phyloP scores from a whole-genome alignment of 2,329 filamentous ascomycete species.

The Madurella mycetomatis region DNA sequence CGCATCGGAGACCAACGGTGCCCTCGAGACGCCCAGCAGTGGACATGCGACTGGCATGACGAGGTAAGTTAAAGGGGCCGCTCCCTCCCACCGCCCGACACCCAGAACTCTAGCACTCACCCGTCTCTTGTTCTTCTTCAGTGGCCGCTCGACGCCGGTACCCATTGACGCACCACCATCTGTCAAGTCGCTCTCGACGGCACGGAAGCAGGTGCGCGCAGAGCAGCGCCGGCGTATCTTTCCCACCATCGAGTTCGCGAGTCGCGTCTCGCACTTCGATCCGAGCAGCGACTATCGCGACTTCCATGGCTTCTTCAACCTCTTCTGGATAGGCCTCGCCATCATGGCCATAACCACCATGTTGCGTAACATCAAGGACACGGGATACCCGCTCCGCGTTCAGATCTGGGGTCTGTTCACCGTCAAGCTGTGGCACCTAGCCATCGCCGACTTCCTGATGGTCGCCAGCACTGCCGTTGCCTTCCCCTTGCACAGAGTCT shows the following conservation, averaged over 20 bases:
- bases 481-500: slow-evolving; percentile 68
- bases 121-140: slow-evolving; percentile 33
- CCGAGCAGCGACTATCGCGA: slow-evolving; percentile 86
- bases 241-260: slow-evolving; percentile 85
- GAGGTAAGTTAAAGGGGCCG: slow-evolving; percentile 35
- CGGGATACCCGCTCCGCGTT: slow-evolving; percentile 77
- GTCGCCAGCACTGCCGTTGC: slow-evolving; percentile 67
- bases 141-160: slow-evolving; percentile 77
- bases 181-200: slow-evolving; percentile 76
- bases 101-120: neutral
- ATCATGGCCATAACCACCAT: slow-evolving; percentile 98
- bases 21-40: slow-evolving; percentile 33
- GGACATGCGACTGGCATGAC: slow-evolving; percentile 41
- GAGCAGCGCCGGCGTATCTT: slow-evolving; percentile 81
- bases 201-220: slow-evolving; percentile 76
- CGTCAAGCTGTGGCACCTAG: slow-evolving; percentile 83
- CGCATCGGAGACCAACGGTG: slow-evolving; percentile 34
- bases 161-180: slow-evolving; percentile 91
- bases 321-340: slow-evolving; percentile 95
- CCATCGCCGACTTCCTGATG: slow-evolving; percentile 80
- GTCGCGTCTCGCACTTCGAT: slow-evolving; percentile 92
- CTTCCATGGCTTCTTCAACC: slow-evolving; percentile 94
- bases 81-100: no score
- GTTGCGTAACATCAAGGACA: slow-evolving; percentile 89
- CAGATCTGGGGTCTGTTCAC: slow-evolving; percentile 87